A percentile compares a stretch with the other conserved stretches of the same genome.
These are phyloP conservation scores for Abrus pulchellus DNA, from an alignment of 306 rosid species.

Conservation along the genomic window DNA sequence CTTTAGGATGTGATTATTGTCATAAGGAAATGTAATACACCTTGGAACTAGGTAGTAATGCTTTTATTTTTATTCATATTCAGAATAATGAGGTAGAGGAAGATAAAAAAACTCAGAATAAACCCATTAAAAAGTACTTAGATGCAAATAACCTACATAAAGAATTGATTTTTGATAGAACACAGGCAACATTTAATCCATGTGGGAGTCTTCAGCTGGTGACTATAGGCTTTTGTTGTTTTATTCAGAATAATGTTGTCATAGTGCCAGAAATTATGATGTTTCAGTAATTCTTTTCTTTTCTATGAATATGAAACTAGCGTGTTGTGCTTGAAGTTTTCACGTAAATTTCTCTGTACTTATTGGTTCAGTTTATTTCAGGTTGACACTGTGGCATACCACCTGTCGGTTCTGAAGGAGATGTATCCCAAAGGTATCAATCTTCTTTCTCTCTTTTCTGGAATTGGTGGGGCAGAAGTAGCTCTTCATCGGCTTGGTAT, in stretches of 20 bases:
- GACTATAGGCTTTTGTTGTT: slow-evolving; percentile 22
- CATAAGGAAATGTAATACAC: slow-evolving; percentile 6
- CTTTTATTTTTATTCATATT: slow-evolving; percentile 25
- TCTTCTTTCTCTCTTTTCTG: slow-evolving; percentile 92
- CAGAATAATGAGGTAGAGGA: slow-evolving; percentile 11
- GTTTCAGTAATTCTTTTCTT: slow-evolving; percentile 4
- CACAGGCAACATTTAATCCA: slow-evolving; percentile 20
- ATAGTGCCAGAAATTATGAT: slow-evolving; percentile 23
- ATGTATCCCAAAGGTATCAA: slow-evolving; percentile 86
- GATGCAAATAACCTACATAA: neutral
- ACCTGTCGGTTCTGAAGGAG: slow-evolving; percentile 81
- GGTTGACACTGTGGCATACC: slow-evolving; percentile 97
- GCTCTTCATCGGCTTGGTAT: slow-evolving; percentile 91
- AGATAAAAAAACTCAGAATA: neutral
- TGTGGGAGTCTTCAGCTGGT: neutral
- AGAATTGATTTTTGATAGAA: slow-evolving; percentile 7
- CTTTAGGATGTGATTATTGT: neutral
- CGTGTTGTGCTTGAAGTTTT: slow-evolving; percentile 10
- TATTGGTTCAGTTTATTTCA: slow-evolving; percentile 54
- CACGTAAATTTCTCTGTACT: slow-evolving; percentile 35
- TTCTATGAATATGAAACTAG: neutral
- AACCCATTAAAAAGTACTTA: slow-evolving; percentile 16
- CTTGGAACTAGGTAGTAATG: slow-evolving; percentile 18
- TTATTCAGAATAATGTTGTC: slow-evolving; percentile 11
- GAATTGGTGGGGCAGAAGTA: slow-evolving; percentile 97